Base-by-base conservation (phyloP, 2,329 filamentous ascomycete genomes). In the Pseudocercospora fijiensis region DNA sequence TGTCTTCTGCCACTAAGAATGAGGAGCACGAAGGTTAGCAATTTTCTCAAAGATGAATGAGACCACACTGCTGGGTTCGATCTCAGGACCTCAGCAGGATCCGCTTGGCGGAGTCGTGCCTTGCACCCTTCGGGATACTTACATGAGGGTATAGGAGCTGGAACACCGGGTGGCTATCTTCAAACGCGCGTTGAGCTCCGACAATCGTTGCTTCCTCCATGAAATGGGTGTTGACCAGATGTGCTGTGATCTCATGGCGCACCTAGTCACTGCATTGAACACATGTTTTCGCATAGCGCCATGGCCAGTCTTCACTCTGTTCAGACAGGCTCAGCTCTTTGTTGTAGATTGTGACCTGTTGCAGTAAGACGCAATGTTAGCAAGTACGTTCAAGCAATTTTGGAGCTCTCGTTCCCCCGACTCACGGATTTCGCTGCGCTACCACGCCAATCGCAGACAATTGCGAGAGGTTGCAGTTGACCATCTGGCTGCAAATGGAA, bases 251-350 rank as follows among this genome's bases (percentile, higher is more conserved):
- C 69, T 84, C 81, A 63, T 84, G 82, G 4, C 78, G 75, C 58
- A 77, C 71, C 82, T 81, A 84, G 70, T 84, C 82, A 0, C 79
- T 76, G 1, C 77, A 75, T 62, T 83, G 81, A 1, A 77, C 78
- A 53, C 79, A 83, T 0, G 78, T 82, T 71, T 84, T 84, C 20
- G 82, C 82, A 68, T 83, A 84, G 51, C 82, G 73, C 82, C 82
- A 84, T 0, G 81, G 76, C 80, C 81, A 84, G 71, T 84, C 82
- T 1, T 72, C 69, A 57, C 75, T 76, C 65, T 83, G 78, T 20
- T 71, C 67, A 0, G 68, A 65, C 0, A 80, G 76, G 0, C 65
- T 68, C n/a, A 78, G 67, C 2, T 80, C 74, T 60, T 76, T 75
- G 74, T 84, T 84, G 77, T 82, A 84, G 62, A 84, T 78, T 47